These are phyloP conservation scores for Sophora flavescens DNA, from an alignment of 306 rosid species.

Conservation along the genomic window DNA sequence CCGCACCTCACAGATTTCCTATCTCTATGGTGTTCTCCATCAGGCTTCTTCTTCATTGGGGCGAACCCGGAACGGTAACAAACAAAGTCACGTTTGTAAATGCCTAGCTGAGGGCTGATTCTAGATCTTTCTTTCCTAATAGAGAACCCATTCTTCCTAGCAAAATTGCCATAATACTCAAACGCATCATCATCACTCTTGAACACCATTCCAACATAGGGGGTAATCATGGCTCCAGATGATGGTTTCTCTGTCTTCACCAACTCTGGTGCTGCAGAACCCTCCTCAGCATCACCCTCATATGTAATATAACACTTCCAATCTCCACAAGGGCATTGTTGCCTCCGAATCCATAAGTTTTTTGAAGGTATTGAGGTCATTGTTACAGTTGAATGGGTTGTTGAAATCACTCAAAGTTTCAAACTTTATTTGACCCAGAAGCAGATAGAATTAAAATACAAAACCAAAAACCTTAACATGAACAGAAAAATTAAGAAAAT, in stretches of 20 bases:
- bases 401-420: slow-evolving; percentile 40
- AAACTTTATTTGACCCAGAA: slow-evolving; percentile 45
- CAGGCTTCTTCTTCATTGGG: slow-evolving; percentile 80
- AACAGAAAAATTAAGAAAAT: slow-evolving; percentile 25
- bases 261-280: slow-evolving; percentile 62
- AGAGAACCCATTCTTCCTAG: slow-evolving; percentile 90
- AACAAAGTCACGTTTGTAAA: slow-evolving; percentile 94
- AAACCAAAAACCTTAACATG: background rate
- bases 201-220: slow-evolving; percentile 95
- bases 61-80: slow-evolving; percentile 97
- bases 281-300: slow-evolving; percentile 77
- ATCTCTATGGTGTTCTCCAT: slow-evolving; percentile 91
- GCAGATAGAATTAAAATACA: slow-evolving; percentile 11
- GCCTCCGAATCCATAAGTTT: slow-evolving; percentile 86
- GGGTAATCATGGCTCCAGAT: slow-evolving; percentile 77
- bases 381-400: slow-evolving; percentile 15
- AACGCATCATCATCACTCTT: slow-evolving; percentile 94
- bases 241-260: slow-evolving; percentile 56
- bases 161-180: slow-evolving; percentile 85
- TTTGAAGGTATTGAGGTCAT: slow-evolving; percentile 73
- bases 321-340: slow-evolving; percentile 99
- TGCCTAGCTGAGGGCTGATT: slow-evolving; percentile 89
- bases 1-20: slow-evolving; percentile 94
- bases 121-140: slow-evolving; percentile 92
- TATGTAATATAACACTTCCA: slow-evolving; percentile 88